Conservation (phyloP, 352 stramenopile species). For the Globisporangium apiculatum region DNA sequence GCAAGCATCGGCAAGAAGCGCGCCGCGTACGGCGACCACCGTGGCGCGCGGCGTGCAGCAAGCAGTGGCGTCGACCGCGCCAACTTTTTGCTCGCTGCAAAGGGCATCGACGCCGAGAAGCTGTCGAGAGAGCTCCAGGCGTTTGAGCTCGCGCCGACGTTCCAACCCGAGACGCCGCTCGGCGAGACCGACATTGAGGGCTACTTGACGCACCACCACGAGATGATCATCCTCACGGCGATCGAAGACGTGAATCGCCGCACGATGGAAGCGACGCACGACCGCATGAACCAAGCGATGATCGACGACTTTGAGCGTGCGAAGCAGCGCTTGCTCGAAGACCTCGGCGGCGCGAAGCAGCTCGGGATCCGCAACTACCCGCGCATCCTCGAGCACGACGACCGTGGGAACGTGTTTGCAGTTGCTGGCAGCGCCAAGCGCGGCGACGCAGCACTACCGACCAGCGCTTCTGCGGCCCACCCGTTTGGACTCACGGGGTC, state of each 20-base stretch:
- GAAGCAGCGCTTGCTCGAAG: constrained; percentile 70
- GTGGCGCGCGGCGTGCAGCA: constrained; percentile 6
- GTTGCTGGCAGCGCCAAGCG: constrained; percentile 27
- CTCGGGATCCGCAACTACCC: constrained; percentile 70
- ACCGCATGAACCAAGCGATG: constrained; percentile 82
- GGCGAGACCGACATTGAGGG: constrained; percentile 82
- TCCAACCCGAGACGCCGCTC: constrained; percentile 76
- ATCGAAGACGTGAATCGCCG: constrained; percentile 83
- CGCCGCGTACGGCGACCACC: constrained; percentile 14
- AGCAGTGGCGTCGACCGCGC: constrained; percentile 49
- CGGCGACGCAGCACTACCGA: constrained; percentile 4
- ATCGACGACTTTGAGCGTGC: constrained; percentile 80
- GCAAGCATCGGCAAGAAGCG: constrained; percentile 38
- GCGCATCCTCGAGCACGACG: constrained; percentile 36
- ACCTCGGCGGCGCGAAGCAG: constrained; percentile 56
- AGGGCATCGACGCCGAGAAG: constrained; percentile 85
- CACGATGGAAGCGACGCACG: constrained; percentile 73
- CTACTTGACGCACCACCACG: constrained; percentile 86
- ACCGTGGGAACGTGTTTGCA: constrained; percentile 43
- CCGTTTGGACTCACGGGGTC: constrained; percentile 38
- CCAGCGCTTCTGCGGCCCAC: constrained; percentile 11
- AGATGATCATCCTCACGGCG: constrained; percentile 89
- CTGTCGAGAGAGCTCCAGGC: constrained; percentile 75
- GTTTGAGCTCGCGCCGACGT: constrained; percentile 70
- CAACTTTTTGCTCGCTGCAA: constrained; percentile 78